These are phyloP conservation scores for Nasturtium officinale DNA, from an alignment of 345 rosid species.

Conservation along the genomic window DNA sequence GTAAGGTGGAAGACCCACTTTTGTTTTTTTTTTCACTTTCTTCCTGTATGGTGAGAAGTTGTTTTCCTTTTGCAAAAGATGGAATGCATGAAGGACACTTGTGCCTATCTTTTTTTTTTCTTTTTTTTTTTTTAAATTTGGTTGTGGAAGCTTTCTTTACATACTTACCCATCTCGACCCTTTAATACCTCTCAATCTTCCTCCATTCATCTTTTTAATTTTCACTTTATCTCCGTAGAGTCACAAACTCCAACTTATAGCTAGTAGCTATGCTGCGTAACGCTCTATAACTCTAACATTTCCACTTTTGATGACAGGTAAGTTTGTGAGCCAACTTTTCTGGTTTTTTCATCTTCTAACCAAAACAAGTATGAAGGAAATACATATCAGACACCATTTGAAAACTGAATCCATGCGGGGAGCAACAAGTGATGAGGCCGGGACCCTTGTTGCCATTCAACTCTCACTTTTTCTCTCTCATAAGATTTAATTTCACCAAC, in stretches of 20 bases:
- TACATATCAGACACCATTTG: slow-evolving; percentile 37
- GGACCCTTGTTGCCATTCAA: slow-evolving; percentile 46
- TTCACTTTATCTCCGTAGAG: background rate
- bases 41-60: slow-evolving; percentile 34
- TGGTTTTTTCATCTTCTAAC: slow-evolving; percentile 12
- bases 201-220: background rate
- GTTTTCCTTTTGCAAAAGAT: slow-evolving; percentile 36
- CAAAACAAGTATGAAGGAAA: slow-evolving; percentile 7
- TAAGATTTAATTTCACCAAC: slow-evolving; percentile 22
- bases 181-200: background rate
- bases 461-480: slow-evolving; percentile 30
- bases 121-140: background rate
- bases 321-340: background rate
- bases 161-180: slow-evolving; percentile 8
- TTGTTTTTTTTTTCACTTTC: slow-evolving; percentile 26
- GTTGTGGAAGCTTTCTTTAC: slow-evolving; percentile 30
- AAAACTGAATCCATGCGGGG: slow-evolving; percentile 40
- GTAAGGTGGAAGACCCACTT: slow-evolving; percentile 32
- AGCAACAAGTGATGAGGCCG: slow-evolving; percentile 48
- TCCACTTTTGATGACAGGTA: background rate
- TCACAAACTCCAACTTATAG: slow-evolving; percentile 18
- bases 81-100: slow-evolving; percentile 43
- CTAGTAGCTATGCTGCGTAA: background rate
- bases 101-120: slow-evolving; percentile 8
- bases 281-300: background rate